These are phyloP conservation scores for Ceratobasidium sp. DNA, from an alignment of 1,284 basidiomycete genomes.

Conservation along the genomic window DNA sequence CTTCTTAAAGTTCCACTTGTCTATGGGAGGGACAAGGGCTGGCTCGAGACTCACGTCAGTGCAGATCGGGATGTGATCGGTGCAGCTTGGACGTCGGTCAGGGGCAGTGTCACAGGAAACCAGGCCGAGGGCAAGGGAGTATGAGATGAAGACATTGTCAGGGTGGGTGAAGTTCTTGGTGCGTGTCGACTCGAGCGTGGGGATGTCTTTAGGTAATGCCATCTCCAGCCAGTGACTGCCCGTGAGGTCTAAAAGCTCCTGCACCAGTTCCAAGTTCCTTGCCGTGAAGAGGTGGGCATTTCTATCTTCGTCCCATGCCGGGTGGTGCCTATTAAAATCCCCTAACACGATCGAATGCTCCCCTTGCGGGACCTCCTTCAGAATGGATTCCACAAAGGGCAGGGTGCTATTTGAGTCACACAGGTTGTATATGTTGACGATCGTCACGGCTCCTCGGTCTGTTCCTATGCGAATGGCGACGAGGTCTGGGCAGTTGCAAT, in stretches of 20 bases:
- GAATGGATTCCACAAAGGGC: background rate
- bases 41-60: background rate
- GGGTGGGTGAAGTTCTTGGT: slow-evolving; percentile 54
- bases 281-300: slow-evolving; percentile 58
- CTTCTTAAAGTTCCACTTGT: background rate
- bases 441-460: background rate
- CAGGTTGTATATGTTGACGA: slow-evolving; percentile 27
- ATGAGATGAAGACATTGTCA: slow-evolving; percentile 56
- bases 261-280: slow-evolving; percentile 45
- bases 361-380: background rate
- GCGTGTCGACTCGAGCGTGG: slow-evolving; percentile 52
- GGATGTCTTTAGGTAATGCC: slow-evolving; percentile 52
- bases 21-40: background rate
- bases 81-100: slow-evolving; percentile 42
- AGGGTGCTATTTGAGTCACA: background rate
- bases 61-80: background rate
- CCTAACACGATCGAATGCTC: slow-evolving; percentile 51
- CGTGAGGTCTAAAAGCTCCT: slow-evolving; percentile 50
- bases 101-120: slow-evolving; percentile 49
- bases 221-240: slow-evolving; percentile 50
- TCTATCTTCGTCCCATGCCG: slow-evolving; percentile 49
- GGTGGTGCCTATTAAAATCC: slow-evolving; percentile 65
- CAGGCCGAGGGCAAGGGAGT: slow-evolving; percentile 42
- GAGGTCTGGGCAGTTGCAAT: background rate
- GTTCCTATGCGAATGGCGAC: background rate